Evolutionary conservation across 2,329 filamentous ascomycete species (phyloP), one percentile per base, ranked within the genome.

Genomic region (Aspergillus arachidicola): DNA sequence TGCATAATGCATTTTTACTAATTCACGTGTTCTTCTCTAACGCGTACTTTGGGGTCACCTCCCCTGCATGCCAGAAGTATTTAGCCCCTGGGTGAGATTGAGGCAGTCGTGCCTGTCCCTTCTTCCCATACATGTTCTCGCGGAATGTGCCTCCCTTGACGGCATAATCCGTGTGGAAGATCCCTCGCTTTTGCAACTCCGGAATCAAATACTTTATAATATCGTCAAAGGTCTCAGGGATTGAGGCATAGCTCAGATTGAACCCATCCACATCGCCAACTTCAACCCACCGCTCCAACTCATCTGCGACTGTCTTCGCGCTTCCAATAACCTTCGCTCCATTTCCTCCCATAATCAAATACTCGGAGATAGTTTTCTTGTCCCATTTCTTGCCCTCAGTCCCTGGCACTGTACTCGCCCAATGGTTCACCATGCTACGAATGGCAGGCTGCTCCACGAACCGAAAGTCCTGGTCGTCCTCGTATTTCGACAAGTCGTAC

Each of bases 391-490:
- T 67, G 0, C 75, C 76, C 36, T 78, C 72, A 0, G 74, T 77
- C 0, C 79, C 79, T 0, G 79, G 79, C 0, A 81, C 78, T 0
- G 79, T 81, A 16, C 74, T 76, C 0, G 80, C 78, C 80, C 80
- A 82, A 57, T 77, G 73, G 30, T 76, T 78, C n/a, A 82, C 79
- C 73, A 82, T 78, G 23, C 76, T 78, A 10, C 79, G 77, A 11
- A 83, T 79, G 1, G 76, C 78, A 2, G 79, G 78, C 2, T 76
- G 75, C 7, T 76, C 76, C 7, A 74, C 73, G 62, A 83, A 81
- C 1, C 77, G 72, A 61, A 83, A 81, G 55, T 83, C 80, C 46
- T 82, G 77, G 32, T 83, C 80, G 50, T 83, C 80, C 0, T 72
- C 70, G 58, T 78, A 81, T 0, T 71, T 72, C 2, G 76, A 77